Evolutionary conservation across 305 asterid species (phyloP).

Genomic region (Ilex paraguariensis): DNA sequence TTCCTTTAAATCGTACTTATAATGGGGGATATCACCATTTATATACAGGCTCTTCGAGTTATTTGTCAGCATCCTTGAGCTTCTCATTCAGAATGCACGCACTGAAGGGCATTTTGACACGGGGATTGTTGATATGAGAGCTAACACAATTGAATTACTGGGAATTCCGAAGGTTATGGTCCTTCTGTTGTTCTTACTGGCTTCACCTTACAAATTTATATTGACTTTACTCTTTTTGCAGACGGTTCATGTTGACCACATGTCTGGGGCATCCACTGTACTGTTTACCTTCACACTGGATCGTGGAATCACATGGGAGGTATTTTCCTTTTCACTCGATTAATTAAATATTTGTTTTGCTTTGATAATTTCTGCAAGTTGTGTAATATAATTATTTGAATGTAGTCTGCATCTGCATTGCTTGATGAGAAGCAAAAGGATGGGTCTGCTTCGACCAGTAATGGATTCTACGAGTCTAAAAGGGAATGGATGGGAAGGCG

Average conservation of each 20-base stretch:
- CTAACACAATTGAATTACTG: constrained; percentile 65
- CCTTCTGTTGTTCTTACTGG: constrained; percentile 22
- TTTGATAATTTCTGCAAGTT: constrained; percentile 3
- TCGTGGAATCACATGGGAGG: constrained; percentile 98
- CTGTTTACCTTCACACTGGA: constrained; percentile 83
- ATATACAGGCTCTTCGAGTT: constrained; percentile 87
- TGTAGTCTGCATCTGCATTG: constrained; percentile 76
- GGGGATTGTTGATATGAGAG: constrained; percentile 90
- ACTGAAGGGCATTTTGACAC: constrained; percentile 90
- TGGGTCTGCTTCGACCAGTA: constrained; percentile 50
- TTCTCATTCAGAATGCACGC: constrained; percentile 70
- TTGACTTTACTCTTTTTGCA: constrained; percentile 41
- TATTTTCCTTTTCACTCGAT: constrained; percentile 19
- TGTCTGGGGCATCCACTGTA: constrained; percentile 94
- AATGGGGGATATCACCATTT: constrained; percentile 26
- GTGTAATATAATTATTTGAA: constrained; percentile 4
- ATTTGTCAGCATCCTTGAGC: constrained; percentile 82
- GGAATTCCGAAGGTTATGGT: constrained; percentile 77
- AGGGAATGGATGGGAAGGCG: constrained; percentile 98
- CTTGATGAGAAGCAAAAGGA: constrained; percentile 82
- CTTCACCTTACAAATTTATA: constrained; percentile 18
- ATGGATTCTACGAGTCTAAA: constrained; percentile 88
- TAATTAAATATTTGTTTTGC: background rate
- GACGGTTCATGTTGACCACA: constrained; percentile 88
- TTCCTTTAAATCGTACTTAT: constrained; percentile 11